A percentile compares a stretch with the other conserved stretches of the same genome.
These are phyloP conservation scores for Yarrowia keelungensis DNA, from an alignment of 805 yeast genomes.

Conservation along the genomic window DNA sequence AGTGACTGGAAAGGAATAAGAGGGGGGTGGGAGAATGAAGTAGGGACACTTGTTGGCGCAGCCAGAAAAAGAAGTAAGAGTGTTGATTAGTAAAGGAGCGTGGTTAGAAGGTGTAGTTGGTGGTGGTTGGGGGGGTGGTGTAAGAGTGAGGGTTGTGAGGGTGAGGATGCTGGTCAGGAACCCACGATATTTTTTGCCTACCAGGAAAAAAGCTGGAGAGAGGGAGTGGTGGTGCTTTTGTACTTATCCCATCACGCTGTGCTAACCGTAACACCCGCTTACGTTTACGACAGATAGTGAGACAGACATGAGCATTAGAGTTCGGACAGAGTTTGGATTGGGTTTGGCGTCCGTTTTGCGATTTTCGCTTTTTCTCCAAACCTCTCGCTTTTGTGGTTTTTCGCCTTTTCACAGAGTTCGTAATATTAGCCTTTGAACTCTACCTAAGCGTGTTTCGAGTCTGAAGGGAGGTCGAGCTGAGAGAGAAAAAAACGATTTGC, in stretches of 20 bases:
- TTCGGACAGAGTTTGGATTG: constrained; percentile 24
- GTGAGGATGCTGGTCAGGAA: constrained; percentile 14
- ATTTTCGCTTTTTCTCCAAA: background rate
- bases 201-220: constrained; percentile 28
- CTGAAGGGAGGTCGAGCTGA: constrained; percentile 7
- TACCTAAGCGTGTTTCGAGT: constrained; percentile 23
- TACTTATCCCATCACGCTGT: constrained; percentile 17
- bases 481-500: no score
- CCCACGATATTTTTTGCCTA: constrained; percentile 34
- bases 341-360: background rate
- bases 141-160: constrained; percentile 13
- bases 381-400: background rate
- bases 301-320: constrained; percentile 31
- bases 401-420: constrained; percentile 23
- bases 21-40: background rate
- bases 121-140: background rate
- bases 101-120: background rate
- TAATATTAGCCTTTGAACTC: constrained; percentile 20
- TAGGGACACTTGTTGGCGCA: constrained; percentile 18
- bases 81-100: constrained; percentile 14
- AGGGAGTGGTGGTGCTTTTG: constrained; percentile 34
- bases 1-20: constrained; percentile 34
- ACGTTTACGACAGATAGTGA: constrained; percentile 34
- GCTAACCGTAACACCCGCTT: constrained; percentile 35
- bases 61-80: constrained; percentile 1